phyloP scores from a whole-genome alignment of 129 eudicot genomes.

The Pulicaria dysenterica region DNA sequence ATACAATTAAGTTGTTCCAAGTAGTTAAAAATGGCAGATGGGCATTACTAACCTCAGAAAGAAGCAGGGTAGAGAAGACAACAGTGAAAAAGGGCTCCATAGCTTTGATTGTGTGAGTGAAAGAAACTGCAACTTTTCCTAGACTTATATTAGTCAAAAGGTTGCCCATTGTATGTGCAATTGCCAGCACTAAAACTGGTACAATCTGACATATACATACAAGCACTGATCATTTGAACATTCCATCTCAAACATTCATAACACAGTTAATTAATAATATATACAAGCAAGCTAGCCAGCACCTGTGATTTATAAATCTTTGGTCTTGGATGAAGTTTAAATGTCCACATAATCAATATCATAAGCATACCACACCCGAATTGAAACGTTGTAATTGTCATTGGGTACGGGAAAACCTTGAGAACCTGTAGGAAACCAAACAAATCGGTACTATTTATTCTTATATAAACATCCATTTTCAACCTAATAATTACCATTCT shows the following conservation, averaged over 20 bases:
- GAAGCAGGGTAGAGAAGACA: conserved; percentile 60
- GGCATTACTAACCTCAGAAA: conserved; percentile 62
- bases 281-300: background rate
- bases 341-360: conserved; percentile 69
- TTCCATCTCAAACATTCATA: background rate
- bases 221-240: background rate
- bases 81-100: conserved; percentile 99
- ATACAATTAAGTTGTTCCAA: no score
- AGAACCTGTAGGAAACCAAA: conserved; percentile 53
- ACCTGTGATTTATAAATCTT: conserved; percentile 78
- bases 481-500: no score
- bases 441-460: no score
- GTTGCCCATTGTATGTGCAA: conserved; percentile 83
- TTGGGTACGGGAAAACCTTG: conserved; percentile 76
- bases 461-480: no score
- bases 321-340: conserved; percentile 78
- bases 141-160: conserved; percentile 84
- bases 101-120: conserved; percentile 96
- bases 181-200: conserved; percentile 59
- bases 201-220: conserved; percentile 47
- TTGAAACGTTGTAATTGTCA: conserved; percentile 80
- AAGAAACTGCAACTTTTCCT: conserved; percentile 89
- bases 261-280: background rate
- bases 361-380: conserved; percentile 83
- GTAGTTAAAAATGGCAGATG: no score